Evolutionary conservation across 306 rosid species (phyloP).

Genomic region (Mucuna pruriens): DNA sequence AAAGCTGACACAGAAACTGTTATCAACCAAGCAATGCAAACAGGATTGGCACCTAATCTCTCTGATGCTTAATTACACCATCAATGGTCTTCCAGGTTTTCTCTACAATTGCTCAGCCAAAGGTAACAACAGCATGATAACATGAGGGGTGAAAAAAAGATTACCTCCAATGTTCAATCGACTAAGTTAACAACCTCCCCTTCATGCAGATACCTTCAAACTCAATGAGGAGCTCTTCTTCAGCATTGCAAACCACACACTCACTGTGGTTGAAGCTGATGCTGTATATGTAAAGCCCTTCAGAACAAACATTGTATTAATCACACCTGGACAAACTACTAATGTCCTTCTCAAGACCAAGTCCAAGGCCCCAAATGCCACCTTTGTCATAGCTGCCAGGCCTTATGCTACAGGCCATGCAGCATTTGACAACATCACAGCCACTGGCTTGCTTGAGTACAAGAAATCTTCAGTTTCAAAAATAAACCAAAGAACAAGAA

Average conservation of each 20-base stretch:
- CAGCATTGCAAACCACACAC: constrained; percentile 59
- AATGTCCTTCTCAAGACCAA: constrained; percentile 55
- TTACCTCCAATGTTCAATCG: neutral
- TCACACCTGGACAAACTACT: constrained; percentile 64
- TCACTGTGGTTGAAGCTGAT: constrained; percentile 59
- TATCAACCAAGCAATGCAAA: constrained; percentile 52
- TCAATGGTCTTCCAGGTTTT: constrained; percentile 60
- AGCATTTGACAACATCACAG: constrained; percentile 59
- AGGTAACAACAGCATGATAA: constrained; percentile 29
- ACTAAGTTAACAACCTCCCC: neutral
- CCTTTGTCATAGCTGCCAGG: constrained; percentile 54
- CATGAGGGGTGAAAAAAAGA: neutral
- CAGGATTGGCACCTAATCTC: constrained; percentile 59
- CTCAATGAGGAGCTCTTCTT: constrained; percentile 56
- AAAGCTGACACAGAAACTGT: constrained; percentile 57
- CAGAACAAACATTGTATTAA: constrained; percentile 44
- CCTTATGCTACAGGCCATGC: constrained; percentile 56
- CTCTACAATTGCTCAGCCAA: constrained; percentile 51
- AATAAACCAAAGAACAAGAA: constrained; percentile 25
- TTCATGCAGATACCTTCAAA: constrained; percentile 45
- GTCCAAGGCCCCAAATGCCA: constrained; percentile 48
- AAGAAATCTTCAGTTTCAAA: constrained; percentile 20
- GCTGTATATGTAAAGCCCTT: constrained; percentile 59
- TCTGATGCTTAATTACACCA: constrained; percentile 37
- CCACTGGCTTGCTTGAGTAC: constrained; percentile 54